phyloP scores from a whole-genome alignment of 495 filamentous ascomycete species.

The Trichoderma gamsii region DNA sequence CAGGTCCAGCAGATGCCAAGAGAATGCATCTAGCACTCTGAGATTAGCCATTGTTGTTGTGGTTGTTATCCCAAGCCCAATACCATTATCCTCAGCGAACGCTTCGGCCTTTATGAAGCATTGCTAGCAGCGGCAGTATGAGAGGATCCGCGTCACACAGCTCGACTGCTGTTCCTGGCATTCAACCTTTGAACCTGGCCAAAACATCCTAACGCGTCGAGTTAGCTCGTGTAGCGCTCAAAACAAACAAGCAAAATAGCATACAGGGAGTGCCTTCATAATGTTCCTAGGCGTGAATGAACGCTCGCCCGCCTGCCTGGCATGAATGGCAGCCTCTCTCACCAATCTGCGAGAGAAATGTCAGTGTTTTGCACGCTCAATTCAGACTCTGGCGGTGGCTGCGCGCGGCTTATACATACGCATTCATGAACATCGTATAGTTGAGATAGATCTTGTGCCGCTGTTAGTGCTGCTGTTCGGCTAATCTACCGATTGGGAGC shows the following conservation, averaged over 20 bases:
- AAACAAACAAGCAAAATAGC: constrained; percentile 22
- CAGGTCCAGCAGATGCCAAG: not conserved
- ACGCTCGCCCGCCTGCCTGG: constrained; percentile 67
- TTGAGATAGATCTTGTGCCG: constrained; percentile 70
- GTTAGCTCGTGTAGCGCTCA: constrained; percentile 17
- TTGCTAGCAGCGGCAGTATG: not conserved
- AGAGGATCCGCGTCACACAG: not conserved
- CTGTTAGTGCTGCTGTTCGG: not conserved
- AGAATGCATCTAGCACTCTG: not conserved
- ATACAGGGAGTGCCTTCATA: constrained; percentile 69
- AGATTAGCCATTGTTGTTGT: not conserved
- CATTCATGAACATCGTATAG: constrained; percentile 85
- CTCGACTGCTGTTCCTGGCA: not conserved
- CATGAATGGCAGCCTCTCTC: constrained; percentile 73
- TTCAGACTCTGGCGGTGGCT: not conserved
- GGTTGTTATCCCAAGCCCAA: not conserved
- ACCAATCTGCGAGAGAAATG: constrained; percentile 54
- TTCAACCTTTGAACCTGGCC: constrained; percentile 70
- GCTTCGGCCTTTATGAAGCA: not conserved
- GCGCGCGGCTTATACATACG: constrained; percentile 44
- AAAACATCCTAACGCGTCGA: constrained; percentile 53
- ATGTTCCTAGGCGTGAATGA: constrained; percentile 67
- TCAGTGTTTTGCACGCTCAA: constrained; percentile 12
- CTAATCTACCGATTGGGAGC: constrained; percentile 10
- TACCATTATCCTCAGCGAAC: not conserved